Evolutionary conservation across 2,329 filamentous ascomycete genomes (phyloP), one percentile per base, ranked within the genome.

Genomic region (Exophiala oligosperma): DNA sequence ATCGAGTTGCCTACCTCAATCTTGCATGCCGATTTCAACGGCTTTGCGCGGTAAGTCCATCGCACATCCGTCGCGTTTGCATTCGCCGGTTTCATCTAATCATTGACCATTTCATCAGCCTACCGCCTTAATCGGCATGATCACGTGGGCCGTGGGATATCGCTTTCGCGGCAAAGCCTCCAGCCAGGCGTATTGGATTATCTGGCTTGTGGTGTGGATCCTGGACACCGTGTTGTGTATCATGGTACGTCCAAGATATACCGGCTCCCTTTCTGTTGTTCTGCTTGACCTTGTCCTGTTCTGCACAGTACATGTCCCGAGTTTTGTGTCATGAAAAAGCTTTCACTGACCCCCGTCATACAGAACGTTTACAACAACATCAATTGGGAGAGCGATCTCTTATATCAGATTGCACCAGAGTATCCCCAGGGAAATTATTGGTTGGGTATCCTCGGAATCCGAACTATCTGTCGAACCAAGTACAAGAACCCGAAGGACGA

Each of bases 311-410:
- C 26, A 4, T 7, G 26, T 28, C 26, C 26, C 26, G 7, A 28
- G 17, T 17, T 17, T 17, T 17, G 17, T 40, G n/a, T 40, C 4
- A 12, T 6, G 26, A 28, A 4, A 40, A 4, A 12, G 37, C 37
- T 40, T 40, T 40, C 4, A 43, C 40, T 43, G 40, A n/a, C 21
- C 2, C 17, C 14, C 40, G 11, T 7, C 14, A 17, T n/a, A 9
- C n/a, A 43, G 14, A 62, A 59, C 12, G 59, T 62, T 2, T 62
- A 62, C 59, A 62, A 62, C 52, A 62, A 62, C 44, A 56, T 62
- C 56, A 62, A 35, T 23, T 62, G 59, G 59, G 59, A 62, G 40
- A 62, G 59, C 35, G 59, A 62, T 26, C 41, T 62, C 49, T 49
- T 62, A 32, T 59, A 59, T 14, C 59, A 62, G 41, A 52, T 62